Evolutionary conservation across 108 stramenopile species (phyloP).

Genomic region (Nannochloropsis granulata): DNA sequence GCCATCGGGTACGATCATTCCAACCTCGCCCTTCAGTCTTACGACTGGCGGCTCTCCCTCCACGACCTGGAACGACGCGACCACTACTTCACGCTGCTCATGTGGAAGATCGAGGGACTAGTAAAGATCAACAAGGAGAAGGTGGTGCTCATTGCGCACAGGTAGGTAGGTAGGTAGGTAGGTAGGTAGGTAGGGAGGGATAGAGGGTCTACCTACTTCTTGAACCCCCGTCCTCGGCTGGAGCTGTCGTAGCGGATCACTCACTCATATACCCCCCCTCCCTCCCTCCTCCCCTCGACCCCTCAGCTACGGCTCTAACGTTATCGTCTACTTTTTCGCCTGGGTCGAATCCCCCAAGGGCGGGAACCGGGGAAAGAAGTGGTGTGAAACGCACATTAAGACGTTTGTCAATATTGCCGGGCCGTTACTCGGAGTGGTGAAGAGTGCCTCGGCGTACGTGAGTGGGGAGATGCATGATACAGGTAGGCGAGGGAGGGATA

Average conservation of each 20-base stretch:
- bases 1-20: conserved; percentile 63
- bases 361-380: conserved; percentile 55
- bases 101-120: conserved; percentile 48
- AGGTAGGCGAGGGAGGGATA: background rate
- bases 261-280: background rate
- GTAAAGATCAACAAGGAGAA: conserved; percentile 42
- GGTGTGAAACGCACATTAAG: conserved; percentile 59
- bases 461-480: conserved; percentile 50
- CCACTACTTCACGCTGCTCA: conserved; percentile 59
- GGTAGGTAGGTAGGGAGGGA: no score
- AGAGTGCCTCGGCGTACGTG: conserved; percentile 53
- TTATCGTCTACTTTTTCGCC: conserved; percentile 49
- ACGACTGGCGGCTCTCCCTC: conserved; percentile 70
- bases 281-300: background rate
- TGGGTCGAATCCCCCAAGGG: conserved; percentile 57
- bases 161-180: background rate
- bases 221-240: no score
- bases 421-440: conserved; percentile 60
- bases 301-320: background rate
- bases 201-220: no score
- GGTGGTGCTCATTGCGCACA: conserved; percentile 56
- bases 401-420: conserved; percentile 71
- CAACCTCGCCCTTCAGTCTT: conserved; percentile 59
- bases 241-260: background rate
- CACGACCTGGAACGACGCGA: conserved; percentile 60